phyloP scores from a whole-genome alignment of 257 asterid species.

The Craterostigma plantagineum region DNA sequence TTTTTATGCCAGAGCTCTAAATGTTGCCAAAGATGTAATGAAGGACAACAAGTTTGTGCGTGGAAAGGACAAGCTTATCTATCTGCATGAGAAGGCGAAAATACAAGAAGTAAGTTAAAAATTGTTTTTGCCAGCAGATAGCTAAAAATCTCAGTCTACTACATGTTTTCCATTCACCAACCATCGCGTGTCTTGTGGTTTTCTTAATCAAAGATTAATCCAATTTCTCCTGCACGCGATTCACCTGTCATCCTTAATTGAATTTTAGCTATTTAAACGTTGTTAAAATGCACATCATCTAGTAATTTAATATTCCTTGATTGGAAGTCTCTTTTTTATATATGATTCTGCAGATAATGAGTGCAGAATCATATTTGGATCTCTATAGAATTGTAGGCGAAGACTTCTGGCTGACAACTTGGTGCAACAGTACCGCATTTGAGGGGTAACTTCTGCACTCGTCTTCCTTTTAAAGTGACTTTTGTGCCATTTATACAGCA shows the following conservation, averaged over 20 bases:
- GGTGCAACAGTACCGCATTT: constrained; percentile 62
- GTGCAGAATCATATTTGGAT: constrained; percentile 76
- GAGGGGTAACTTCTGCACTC: constrained; percentile 52
- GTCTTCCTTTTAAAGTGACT: constrained; percentile 2
- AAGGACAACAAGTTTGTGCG: constrained; percentile 57
- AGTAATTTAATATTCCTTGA: too few species aligned
- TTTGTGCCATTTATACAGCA: background rate
- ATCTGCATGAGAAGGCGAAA: constrained; percentile 56
- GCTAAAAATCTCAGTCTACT: too few species aligned
- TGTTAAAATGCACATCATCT: too few species aligned
- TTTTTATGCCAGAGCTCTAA: constrained; percentile 37
- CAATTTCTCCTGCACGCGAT: too few species aligned
- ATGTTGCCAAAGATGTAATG: constrained; percentile 59
- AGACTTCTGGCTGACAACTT: constrained; percentile 90
- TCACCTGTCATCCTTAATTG: too few species aligned
- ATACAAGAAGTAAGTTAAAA: constrained; percentile 54
- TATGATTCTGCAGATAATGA: constrained; percentile 43
- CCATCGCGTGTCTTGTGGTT: too few species aligned
- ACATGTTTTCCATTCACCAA: too few species aligned
- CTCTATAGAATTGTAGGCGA: constrained; percentile 65
- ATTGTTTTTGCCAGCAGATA: too few species aligned
- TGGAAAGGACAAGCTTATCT: constrained; percentile 47
- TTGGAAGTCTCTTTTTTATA: constrained; percentile 8
- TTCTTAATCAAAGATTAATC: too few species aligned
- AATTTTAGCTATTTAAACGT: too few species aligned